Percentiles rank a stretch among this genome's conserved stretches.
Conservation (phyloP, 768 basidiomycete species). For the Rhodotorula sphaerocarpa region DNA sequence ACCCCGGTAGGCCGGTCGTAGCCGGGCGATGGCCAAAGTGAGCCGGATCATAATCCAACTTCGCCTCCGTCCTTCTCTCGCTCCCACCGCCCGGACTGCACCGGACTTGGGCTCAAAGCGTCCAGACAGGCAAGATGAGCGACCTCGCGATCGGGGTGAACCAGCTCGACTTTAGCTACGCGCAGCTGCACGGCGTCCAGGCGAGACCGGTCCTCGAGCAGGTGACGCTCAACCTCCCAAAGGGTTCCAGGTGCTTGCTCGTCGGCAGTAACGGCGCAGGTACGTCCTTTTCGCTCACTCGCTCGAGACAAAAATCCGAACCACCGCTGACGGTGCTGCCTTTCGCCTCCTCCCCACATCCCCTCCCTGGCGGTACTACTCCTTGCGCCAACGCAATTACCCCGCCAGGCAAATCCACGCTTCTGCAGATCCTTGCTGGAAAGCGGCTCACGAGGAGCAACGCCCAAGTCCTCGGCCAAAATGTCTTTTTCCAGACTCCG, state of each 20-base stretch:
- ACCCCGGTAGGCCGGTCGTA: too few species aligned
- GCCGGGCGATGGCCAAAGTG: not conserved
- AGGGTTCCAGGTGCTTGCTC: slow-evolving; percentile 73
- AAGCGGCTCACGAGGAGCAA: slow-evolving; percentile 65
- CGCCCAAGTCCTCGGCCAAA: slow-evolving; percentile 64
- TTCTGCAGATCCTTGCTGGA: slow-evolving; percentile 86
- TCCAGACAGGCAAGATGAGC: not conserved
- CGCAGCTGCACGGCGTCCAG: slow-evolving; percentile 45
- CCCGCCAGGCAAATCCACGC: slow-evolving; percentile 90
- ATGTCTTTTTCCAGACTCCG: slow-evolving; percentile 84
- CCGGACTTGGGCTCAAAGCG: too few species aligned
- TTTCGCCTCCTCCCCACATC: not conserved
- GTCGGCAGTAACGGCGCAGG: slow-evolving; percentile 86
- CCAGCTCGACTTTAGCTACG: slow-evolving; percentile 48
- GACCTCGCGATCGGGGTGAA: slow-evolving; percentile 39
- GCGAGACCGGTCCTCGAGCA: slow-evolving; percentile 52
- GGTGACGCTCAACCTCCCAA: slow-evolving; percentile 59
- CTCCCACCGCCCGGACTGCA: too few species aligned
- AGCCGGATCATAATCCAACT: too few species aligned
- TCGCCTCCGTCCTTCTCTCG: too few species aligned
- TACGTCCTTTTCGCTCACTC: slow-evolving; percentile 42
- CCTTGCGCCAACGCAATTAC: too few species aligned
- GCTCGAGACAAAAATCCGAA: not conserved
- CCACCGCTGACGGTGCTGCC: not conserved
- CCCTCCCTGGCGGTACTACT: too few species aligned